phyloP scores from a whole-genome alignment of 768 basidiomycete genomes.

The Hortiboletus flavorubellus region DNA sequence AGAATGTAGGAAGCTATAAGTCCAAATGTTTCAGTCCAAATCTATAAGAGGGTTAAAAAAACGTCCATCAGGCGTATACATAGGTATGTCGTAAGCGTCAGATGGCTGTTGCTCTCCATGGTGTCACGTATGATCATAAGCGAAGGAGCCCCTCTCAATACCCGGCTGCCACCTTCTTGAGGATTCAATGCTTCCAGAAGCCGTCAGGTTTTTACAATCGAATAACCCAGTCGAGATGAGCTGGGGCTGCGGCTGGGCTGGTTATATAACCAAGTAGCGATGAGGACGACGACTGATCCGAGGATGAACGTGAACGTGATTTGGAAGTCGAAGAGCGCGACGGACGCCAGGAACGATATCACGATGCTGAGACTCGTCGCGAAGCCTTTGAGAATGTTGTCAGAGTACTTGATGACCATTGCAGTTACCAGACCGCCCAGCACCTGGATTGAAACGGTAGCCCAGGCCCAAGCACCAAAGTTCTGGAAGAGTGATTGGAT shows the following conservation, averaged over 20 bases:
- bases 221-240: conserved; percentile 28
- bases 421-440: conserved; percentile 91
- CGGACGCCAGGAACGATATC: conserved; percentile 89
- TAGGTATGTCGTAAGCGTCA: conserved; percentile 20
- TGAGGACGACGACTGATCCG: conserved; percentile 79
- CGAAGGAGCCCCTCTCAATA: neutral
- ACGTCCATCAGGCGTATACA: conserved; percentile 21
- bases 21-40: conserved; percentile 27
- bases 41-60: conserved; percentile 21
- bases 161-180: neutral
- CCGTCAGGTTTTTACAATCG: conserved; percentile 23
- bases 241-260: conserved; percentile 45
- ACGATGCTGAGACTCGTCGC: conserved; percentile 94
- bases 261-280: conserved; percentile 92
- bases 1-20: conserved; percentile 14
- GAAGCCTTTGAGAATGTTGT: conserved; percentile 92
- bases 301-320: conserved; percentile 85
- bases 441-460: conserved; percentile 84
- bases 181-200: conserved; percentile 2
- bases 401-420: conserved; percentile 91
- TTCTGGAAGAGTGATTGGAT: conserved; percentile 65
- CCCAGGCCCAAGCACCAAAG: conserved; percentile 91
- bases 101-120: neutral
- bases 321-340: conserved; percentile 85
- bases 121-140: conserved; percentile 4